Conservation (phyloP, 805 yeast species). For the Yamadazyma nakazawae region DNA sequence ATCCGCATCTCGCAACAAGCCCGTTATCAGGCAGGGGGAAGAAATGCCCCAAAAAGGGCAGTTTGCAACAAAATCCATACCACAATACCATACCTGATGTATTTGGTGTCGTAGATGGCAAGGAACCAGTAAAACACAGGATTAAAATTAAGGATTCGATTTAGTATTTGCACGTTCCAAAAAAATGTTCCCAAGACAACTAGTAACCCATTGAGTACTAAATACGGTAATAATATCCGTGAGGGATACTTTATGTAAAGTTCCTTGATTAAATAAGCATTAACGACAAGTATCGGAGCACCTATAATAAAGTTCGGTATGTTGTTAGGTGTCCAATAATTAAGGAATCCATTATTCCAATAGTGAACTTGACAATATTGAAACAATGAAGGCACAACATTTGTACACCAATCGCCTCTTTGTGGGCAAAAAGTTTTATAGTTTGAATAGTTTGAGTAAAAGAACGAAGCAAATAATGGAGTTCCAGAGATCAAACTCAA, state of each 20-base stretch:
- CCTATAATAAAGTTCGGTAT: constrained; percentile 81
- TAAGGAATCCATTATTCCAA: constrained; percentile 82
- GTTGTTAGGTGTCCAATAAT: constrained; percentile 80
- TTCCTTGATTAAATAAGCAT: constrained; percentile 38
- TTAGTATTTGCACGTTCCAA: constrained; percentile 86
- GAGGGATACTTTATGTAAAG: constrained; percentile 33
- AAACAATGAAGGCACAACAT: constrained; percentile 56
- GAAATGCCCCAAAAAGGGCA: constrained; percentile 69
- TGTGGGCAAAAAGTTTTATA: constrained; percentile 63
- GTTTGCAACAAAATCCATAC: constrained; percentile 71
- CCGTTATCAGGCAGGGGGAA: constrained; percentile 78
- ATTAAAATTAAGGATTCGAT: constrained; percentile 71
- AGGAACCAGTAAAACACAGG: constrained; percentile 77
- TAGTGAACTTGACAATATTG: constrained; percentile 71
- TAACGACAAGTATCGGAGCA: constrained; percentile 56
- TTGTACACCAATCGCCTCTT: constrained; percentile 75
- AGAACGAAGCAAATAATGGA: constrained; percentile 45
- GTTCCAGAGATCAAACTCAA: constrained; percentile 48
- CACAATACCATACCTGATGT: constrained; percentile 27
- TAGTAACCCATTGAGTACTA: constrained; percentile 42
- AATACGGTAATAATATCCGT: constrained; percentile 34
- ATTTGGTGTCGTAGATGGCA: constrained; percentile 24
- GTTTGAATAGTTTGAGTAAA: constrained; percentile 49
- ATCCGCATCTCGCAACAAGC: neutral
- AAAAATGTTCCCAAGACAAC: constrained; percentile 50